Percentiles rank a stretch among this genome's conserved stretches.
Conservation (phyloP, 257 asterid species). For the Nicotiana undulata region DNA sequence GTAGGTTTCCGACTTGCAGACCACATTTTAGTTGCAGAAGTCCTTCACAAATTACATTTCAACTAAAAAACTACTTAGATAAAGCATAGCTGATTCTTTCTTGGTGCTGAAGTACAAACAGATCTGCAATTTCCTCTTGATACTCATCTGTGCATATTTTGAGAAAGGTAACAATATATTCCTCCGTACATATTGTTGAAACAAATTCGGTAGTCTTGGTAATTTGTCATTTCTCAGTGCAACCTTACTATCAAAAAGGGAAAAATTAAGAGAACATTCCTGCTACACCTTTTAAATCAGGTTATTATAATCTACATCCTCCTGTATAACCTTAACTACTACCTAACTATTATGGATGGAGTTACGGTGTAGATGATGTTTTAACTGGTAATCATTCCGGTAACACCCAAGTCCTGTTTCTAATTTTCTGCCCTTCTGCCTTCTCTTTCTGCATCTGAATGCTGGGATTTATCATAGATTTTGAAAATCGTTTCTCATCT, state of each 20-base stretch:
- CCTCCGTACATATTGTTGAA: not conserved
- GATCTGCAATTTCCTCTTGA: not conserved
- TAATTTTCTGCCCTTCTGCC: not conserved
- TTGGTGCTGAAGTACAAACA: not conserved
- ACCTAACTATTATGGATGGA: too few species aligned
- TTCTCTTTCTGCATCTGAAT: too few species aligned
- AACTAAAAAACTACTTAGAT: not conserved
- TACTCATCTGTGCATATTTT: conserved; percentile 2
- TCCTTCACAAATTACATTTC: not conserved
- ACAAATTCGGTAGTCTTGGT: not conserved
- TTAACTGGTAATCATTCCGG: not conserved
- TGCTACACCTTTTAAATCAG: not conserved
- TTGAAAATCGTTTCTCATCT: too few species aligned
- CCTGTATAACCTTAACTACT: not conserved
- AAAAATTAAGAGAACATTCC: not conserved
- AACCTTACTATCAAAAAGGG: too few species aligned
- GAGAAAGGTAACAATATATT: not conserved
- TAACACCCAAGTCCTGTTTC: not conserved
- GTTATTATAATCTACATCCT: not conserved
- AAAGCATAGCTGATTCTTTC: not conserved
- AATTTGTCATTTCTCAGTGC: too few species aligned
- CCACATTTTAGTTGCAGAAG: not conserved
- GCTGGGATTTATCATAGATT: too few species aligned
- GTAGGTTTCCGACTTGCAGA: not conserved
- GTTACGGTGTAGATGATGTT: not conserved